Conservation (phyloP, 352 stramenopile genomes). For the Thalassiosira mediterranea region DNA sequence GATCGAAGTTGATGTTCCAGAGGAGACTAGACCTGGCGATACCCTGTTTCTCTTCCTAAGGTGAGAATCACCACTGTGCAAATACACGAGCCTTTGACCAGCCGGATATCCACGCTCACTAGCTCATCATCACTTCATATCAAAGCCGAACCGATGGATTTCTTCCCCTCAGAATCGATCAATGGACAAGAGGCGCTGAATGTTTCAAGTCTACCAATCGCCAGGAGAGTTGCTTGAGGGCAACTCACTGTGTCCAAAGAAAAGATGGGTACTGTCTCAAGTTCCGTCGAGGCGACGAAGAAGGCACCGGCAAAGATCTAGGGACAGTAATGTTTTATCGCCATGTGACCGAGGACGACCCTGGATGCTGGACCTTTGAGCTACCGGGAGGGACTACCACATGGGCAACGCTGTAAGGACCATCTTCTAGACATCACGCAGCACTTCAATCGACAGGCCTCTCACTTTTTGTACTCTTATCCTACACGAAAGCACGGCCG, state of each 20-base stretch:
- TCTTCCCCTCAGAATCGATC: slow-evolving; percentile 33
- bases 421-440: not conserved
- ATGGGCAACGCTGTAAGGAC: slow-evolving; percentile 49
- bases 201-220: slow-evolving; percentile 54
- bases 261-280: slow-evolving; percentile 36
- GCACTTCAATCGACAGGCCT: not conserved
- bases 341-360: slow-evolving; percentile 40
- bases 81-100: not conserved
- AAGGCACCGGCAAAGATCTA: slow-evolving; percentile 40
- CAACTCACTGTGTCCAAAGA: slow-evolving; percentile 31
- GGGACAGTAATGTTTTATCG: slow-evolving; percentile 49
- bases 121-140: not conserved
- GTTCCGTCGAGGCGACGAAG: slow-evolving; percentile 21
- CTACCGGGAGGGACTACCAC: slow-evolving; percentile 32
- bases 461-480: not conserved
- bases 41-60: slow-evolving; percentile 56
- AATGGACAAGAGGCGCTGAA: slow-evolving; percentile 42
- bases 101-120: not conserved
- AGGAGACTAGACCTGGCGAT: slow-evolving; percentile 40
- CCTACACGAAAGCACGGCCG: slow-evolving; percentile 21
- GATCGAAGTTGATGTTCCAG: slow-evolving; percentile 40
- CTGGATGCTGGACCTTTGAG: slow-evolving; percentile 41
- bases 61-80: not conserved
- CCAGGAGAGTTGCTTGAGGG: slow-evolving; percentile 37
- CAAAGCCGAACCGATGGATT: slow-evolving; percentile 38